Evolutionary conservation across 306 rosid genomes (phyloP), one percentile per base, ranked within the genome.

Genomic region (Lathyrus sativus): DNA sequence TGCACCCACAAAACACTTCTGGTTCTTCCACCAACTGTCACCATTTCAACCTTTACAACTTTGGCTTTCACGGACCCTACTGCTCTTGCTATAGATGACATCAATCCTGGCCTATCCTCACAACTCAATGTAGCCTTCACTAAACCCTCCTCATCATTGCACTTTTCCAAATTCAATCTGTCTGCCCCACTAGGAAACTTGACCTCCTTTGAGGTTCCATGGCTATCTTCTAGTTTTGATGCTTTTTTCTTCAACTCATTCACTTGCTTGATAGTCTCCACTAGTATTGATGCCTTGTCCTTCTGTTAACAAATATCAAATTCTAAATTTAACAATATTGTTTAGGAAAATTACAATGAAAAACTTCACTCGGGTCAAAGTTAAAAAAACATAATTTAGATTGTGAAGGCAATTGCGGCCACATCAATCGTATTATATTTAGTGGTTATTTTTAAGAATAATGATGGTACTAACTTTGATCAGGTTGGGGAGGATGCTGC

Each of bases 211-310:
- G 58, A 26, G 44, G 67, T 17, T 12, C 69, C 50, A 28, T 14
- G 13, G 33, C 33, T 66, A 3, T 68, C 67, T 73, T 81, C 82
- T 22, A 80, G 59, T 39, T 82, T 74, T 26, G 77, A 73, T 42
- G 71, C 86, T 10, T 66, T 74, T 77, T 70, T 80, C 77, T 81
- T 76, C 67, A 88, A 78, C 80, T 76, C 87, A 71, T 51, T 84
- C 72, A 90, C 81, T 44, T 68, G 76, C 73, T 73, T 70, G 31
- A 90, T 78, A 12, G 89, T 81, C 80, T 86, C 90, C 3, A 57
- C 75, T 41, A 90, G 82, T 43, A 88, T 76, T 10, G 87, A 73
- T 41, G 91, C 95, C 77, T 90, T 90, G 95, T 88, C 88, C 83
- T 70, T 81, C 91, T 90, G 73, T 71, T 50, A 28, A 54, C 50